These are phyloP conservation scores for Eucalyptus polyanthemos DNA, from an alignment of 345 rosid genomes.

Conservation along the genomic window DNA sequence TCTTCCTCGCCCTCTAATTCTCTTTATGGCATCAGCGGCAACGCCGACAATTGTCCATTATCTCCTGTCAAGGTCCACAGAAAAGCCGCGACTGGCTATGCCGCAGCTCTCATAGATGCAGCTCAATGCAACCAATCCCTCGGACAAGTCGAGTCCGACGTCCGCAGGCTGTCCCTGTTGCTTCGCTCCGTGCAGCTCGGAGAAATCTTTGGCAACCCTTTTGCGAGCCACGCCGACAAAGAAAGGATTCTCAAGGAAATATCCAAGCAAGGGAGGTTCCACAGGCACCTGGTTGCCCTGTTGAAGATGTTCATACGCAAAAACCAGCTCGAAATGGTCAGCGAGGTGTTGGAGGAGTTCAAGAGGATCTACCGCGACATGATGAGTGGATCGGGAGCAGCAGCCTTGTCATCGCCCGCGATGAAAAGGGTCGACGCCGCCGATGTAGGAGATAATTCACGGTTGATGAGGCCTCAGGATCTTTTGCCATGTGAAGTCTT, in stretches of 20 bases:
- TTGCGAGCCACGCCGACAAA: background rate
- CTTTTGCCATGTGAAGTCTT: background rate
- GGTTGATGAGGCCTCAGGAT: background rate
- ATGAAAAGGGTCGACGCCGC: background rate
- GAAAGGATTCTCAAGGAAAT: constrained; percentile 20
- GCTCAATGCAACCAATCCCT: constrained; percentile 38
- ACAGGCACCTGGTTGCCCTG: constrained; percentile 29
- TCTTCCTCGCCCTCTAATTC: background rate
- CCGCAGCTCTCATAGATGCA: constrained; percentile 60
- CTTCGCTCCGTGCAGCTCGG: constrained; percentile 4
- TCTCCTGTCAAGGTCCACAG: constrained; percentile 15
- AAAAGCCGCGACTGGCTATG: constrained; percentile 55
- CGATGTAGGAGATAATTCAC: background rate
- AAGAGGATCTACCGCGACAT: constrained; percentile 24
- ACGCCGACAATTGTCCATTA: background rate
- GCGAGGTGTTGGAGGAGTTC: constrained; percentile 51
- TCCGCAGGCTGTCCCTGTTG: constrained; percentile 15
- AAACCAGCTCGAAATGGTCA: constrained; percentile 25
- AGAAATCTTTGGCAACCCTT: constrained; percentile 12
- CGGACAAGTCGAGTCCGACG: constrained; percentile 27
- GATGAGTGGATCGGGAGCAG: background rate
- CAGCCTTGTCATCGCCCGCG: background rate
- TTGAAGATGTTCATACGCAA: constrained; percentile 40
- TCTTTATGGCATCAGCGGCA: background rate
- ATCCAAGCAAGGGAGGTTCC: constrained; percentile 19